Evolutionary conservation across 108 stramenopile genomes (phyloP).

Genomic region (Aurantiochytrium sp.): DNA sequence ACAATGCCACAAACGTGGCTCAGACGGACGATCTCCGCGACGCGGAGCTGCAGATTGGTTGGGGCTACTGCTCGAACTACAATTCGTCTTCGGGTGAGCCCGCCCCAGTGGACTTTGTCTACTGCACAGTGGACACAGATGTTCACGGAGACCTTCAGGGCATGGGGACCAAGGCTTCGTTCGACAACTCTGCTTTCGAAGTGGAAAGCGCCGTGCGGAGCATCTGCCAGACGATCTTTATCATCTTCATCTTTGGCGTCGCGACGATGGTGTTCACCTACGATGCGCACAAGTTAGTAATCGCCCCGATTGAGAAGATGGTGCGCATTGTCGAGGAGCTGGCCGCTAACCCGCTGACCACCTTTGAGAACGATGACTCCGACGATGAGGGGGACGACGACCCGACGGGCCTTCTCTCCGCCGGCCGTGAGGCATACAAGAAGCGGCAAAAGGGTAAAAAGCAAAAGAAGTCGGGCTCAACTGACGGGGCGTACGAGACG

Average conservation of each 20-base stretch:
- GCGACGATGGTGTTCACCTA: conserved; percentile 56
- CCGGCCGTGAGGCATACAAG: background rate
- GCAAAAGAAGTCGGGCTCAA: background rate
- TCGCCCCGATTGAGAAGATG: conserved; percentile 66
- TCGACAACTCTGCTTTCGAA: background rate
- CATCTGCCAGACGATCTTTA: conserved; percentile 39
- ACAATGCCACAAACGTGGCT: no score
- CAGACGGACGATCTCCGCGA: background rate
- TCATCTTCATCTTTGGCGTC: conserved; percentile 53
- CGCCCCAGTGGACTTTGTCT: no score
- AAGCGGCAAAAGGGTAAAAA: background rate
- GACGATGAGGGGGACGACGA: background rate
- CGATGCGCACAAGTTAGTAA: conserved; percentile 63
- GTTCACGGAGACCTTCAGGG: no score
- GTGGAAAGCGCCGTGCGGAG: background rate
- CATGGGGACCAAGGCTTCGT: no score
- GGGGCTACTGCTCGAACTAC: background rate
- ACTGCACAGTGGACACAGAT: no score
- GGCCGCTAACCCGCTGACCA: conserved; percentile 58
- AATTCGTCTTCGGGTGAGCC: background rate
- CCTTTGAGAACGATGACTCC: conserved; percentile 47
- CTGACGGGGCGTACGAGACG: conserved; percentile 52
- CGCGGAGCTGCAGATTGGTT: background rate
- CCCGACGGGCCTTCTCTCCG: background rate
- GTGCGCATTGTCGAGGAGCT: conserved; percentile 52